A percentile compares a stretch with the other conserved stretches of the same genome.
Evolutionary conservation across 2,329 filamentous ascomycete species (phyloP).

Genomic region (Neofusicoccum sp.): DNA sequence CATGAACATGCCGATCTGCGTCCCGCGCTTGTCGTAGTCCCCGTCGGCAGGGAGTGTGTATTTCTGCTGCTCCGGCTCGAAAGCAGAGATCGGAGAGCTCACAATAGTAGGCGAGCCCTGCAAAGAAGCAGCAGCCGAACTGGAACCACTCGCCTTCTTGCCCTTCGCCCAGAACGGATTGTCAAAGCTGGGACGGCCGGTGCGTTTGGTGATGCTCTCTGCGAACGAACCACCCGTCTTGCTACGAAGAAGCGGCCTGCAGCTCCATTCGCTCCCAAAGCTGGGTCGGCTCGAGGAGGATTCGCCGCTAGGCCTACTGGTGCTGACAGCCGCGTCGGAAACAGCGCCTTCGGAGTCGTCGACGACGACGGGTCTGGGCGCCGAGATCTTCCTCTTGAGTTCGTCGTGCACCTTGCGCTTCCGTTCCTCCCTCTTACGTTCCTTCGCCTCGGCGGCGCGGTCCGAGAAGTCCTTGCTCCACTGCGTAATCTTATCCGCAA

Average conservation of each 20-base stretch:
- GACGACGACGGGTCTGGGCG: background rate
- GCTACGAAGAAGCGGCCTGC: background rate
- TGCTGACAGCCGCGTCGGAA: background rate
- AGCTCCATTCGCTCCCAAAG: background rate
- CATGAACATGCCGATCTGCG: background rate
- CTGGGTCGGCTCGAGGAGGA: background rate
- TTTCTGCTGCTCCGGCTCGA: background rate
- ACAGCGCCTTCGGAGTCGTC: background rate
- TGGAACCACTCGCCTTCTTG: background rate
- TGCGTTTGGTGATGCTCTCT: background rate
- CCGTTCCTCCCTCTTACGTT: background rate
- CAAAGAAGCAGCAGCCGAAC: background rate
- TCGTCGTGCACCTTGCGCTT: conserved; percentile 1
- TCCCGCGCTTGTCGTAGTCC: background rate
- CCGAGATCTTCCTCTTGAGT: conserved; percentile 1
- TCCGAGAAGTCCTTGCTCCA: conserved; percentile 5
- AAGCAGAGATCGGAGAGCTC: no score
- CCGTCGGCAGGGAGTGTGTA: background rate
- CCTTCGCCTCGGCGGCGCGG: background rate
- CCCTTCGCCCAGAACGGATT: background rate
- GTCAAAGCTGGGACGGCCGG: background rate
- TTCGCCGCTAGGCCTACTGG: background rate
- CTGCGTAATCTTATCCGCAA: conserved; percentile 4
- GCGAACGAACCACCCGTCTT: background rate
- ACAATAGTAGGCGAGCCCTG: background rate